Conservation (phyloP, 805 yeast genomes). For the Candida schatavii region DNA sequence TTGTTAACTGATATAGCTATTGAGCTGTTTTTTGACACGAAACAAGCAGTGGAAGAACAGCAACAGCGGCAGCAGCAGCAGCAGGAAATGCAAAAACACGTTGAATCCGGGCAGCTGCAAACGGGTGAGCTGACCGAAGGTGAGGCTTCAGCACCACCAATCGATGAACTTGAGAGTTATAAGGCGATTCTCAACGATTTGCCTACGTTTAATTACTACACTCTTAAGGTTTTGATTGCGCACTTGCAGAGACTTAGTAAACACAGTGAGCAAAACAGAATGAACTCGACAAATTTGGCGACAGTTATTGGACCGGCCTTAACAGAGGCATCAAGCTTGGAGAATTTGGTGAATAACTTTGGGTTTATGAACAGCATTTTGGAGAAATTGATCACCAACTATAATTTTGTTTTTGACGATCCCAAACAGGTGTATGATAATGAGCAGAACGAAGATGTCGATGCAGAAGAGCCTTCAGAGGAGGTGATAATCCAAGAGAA, state of each 20-base stretch:
- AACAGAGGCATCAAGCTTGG: constrained; percentile 53
- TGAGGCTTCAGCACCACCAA: neutral
- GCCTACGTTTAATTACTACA: constrained; percentile 65
- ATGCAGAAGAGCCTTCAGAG: neutral
- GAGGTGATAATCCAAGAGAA: neutral
- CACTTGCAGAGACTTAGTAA: constrained; percentile 71
- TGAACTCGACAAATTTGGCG: constrained; percentile 87
- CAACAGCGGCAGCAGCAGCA: constrained; percentile 1
- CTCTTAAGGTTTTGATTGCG: constrained; percentile 61
- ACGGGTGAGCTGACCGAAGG: constrained; percentile 1
- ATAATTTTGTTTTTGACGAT: constrained; percentile 34
- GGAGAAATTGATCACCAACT: constrained; percentile 48
- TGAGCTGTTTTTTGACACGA: constrained; percentile 48
- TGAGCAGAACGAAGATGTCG: neutral
- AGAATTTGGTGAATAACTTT: constrained; percentile 44
- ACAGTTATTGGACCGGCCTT: constrained; percentile 76
- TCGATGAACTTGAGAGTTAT: constrained; percentile 18
- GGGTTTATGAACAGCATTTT: constrained; percentile 55
- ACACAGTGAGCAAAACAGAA: constrained; percentile 67
- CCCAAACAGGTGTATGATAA: neutral
- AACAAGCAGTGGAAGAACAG: constrained; percentile 13
- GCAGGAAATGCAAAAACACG: neutral
- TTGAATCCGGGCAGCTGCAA: constrained; percentile 3
- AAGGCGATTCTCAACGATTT: constrained; percentile 38
- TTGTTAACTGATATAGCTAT: constrained; percentile 67